Evolutionary conservation across 2,329 filamentous ascomycete genomes (phyloP).

Genomic region (Colletotrichum paranaense): DNA sequence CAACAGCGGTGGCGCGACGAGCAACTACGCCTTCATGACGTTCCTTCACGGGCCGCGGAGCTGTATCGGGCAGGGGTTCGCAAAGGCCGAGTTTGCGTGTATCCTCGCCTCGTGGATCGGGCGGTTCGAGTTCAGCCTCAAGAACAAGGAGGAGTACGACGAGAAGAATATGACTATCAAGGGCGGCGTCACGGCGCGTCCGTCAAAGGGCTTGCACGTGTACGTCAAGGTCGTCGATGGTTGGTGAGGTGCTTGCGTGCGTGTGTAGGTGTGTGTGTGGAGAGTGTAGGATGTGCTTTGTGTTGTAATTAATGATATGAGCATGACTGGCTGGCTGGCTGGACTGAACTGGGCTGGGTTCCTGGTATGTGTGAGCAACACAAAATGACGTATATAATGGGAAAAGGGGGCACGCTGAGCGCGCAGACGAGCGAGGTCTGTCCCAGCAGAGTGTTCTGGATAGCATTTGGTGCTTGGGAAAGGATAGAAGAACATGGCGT

Average conservation of each 20-base stretch:
- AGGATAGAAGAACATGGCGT: not conserved
- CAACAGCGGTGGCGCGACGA: slow-evolving; percentile 77
- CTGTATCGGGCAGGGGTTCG: slow-evolving; percentile 87
- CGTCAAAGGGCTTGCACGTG: slow-evolving; percentile 78
- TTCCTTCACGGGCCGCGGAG: slow-evolving; percentile 88
- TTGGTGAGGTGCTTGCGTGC: not conserved
- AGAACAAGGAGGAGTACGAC: slow-evolving; percentile 70
- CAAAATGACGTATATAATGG: not conserved
- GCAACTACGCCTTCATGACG: slow-evolving; percentile 82
- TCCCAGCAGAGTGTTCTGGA: not conserved
- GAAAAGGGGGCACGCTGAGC: too few species aligned
- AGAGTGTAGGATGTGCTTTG: too few species aligned
- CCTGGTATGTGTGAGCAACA: not conserved
- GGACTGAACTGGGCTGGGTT: not conserved
- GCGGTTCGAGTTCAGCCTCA: slow-evolving; percentile 73
- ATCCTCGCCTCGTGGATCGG: slow-evolving; percentile 83
- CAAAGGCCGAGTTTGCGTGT: slow-evolving; percentile 86
- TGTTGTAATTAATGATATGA: not conserved
- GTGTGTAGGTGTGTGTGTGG: too few species aligned
- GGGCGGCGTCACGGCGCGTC: slow-evolving; percentile 77
- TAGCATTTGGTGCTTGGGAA: not conserved
- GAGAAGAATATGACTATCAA: slow-evolving; percentile 75
- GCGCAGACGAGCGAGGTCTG: not conserved
- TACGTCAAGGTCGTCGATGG: slow-evolving; percentile 60
- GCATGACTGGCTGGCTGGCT: not conserved